Conservation (phyloP, 345 rosid genomes). For the Nasturtium officinale region DNA sequence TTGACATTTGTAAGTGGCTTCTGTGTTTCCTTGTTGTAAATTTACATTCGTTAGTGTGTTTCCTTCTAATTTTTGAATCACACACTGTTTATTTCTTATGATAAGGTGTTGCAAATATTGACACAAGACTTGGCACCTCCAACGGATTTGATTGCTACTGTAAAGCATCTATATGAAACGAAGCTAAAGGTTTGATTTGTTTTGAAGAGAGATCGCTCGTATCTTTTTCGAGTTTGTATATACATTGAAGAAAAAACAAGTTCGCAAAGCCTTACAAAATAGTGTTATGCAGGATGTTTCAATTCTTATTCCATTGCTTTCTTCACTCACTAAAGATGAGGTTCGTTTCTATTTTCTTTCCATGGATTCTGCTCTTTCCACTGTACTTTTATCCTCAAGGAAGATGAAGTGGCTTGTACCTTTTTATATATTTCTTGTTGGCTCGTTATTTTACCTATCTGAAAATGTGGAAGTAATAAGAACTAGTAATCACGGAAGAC, state of each 20-base stretch:
- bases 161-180: conserved; percentile 89
- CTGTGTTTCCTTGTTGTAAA: conserved; percentile 24
- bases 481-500: conserved; percentile 16
- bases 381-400: conserved; percentile 9
- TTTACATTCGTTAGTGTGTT: conserved; percentile 53
- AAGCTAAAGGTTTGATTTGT: conserved; percentile 72
- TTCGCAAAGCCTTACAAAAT: conserved; percentile 19
- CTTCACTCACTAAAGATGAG: conserved; percentile 93
- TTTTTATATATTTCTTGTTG: neutral
- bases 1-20: conserved; percentile 68
- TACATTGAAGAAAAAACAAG: conserved; percentile 12
- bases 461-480: conserved; percentile 13
- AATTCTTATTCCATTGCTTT: conserved; percentile 88
- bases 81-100: conserved; percentile 39
- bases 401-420: conserved; percentile 14
- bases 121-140: conserved; percentile 84
- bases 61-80: conserved; percentile 29
- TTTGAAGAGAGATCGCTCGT: conserved; percentile 22
- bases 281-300: conserved; percentile 83
- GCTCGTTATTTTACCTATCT: conserved; percentile 2
- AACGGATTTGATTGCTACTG: conserved; percentile 72
- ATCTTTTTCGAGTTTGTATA: conserved; percentile 22
- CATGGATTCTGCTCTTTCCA: conserved; percentile 28
- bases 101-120: conserved; percentile 89
- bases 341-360: conserved; percentile 47